phyloP scores from a whole-genome alignment of 2,329 filamentous ascomycete genomes.

The Penicillium thymicola region DNA sequence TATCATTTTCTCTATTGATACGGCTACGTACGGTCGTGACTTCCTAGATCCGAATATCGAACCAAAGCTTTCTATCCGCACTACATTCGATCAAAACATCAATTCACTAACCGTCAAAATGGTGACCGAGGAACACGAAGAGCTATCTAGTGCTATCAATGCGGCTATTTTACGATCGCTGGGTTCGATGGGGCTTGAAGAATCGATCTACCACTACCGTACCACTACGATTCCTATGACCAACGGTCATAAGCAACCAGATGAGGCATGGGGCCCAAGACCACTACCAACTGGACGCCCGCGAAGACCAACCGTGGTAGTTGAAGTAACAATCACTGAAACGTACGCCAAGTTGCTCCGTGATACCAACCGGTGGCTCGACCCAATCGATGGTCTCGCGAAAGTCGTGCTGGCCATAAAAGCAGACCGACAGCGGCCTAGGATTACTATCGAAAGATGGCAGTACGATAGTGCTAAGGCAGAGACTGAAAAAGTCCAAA shows the following conservation, averaged over 20 bases:
- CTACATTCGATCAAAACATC: neutral
- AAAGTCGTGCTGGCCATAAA: neutral
- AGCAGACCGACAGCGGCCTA: neutral
- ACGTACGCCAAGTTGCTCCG: neutral
- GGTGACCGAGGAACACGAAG: slow-evolving; percentile 3
- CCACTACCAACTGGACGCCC: neutral
- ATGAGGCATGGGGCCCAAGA: slow-evolving; percentile 2
- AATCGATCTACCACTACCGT: neutral
- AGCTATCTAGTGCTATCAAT: neutral
- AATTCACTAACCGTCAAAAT: slow-evolving; percentile 4
- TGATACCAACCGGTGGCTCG: neutral
- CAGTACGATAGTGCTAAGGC: neutral
- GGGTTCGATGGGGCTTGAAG: neutral
- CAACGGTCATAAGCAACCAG: neutral
- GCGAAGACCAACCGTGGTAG: slow-evolving; percentile 3
- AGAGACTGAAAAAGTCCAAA: neutral
- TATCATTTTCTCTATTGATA: no score
- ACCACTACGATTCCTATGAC: neutral
- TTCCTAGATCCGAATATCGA: slow-evolving; percentile 4
- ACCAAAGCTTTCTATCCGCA: slow-evolving; percentile 4
- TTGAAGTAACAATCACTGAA: neutral
- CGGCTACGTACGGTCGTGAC: slow-evolving; percentile 3
- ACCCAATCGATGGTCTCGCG: neutral
- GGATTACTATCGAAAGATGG: slow-evolving; percentile 3
- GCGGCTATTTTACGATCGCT: neutral